Evolutionary conservation across 805 yeast species (phyloP), one percentile per base, ranked within the genome.

Genomic region (Wickerhamiella brachini): DNA sequence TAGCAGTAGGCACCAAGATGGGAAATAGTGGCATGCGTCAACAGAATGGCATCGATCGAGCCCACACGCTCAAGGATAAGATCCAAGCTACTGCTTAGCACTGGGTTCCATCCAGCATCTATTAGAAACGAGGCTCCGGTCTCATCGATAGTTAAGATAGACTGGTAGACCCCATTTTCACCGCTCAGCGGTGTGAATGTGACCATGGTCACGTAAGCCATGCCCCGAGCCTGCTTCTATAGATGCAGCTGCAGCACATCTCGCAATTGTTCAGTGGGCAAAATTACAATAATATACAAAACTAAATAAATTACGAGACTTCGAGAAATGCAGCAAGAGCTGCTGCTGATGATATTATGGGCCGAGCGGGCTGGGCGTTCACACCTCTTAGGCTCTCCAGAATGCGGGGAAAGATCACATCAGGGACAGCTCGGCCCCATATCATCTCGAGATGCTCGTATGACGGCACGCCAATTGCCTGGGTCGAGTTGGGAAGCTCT

Each of bases 371-470:
- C 5, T 4, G 5, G 34, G 34, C 34, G 20, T 37, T 37, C 6
- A 24, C 49, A 5, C 20, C 29, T 22, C 22, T 39, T 10, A 58
- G 43, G 5, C 51, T 44, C 1, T 48, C 39, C 26, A 57, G 42
- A 20, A 59, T 57, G 21, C 45, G 46, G 2, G 64, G 64, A 3
- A 56, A 47, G 22, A 61, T 56, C 6, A 54, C 51, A 2, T 51
- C 42, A 1, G 50, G 76, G 0, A 83, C 85, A 49, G 80, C 78
- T 9, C 73, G 66, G 9, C 95, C 95, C 97, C 97, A 89, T 15
- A 89, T 67, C 51, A 90, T 77, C 62, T 90, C 97, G 62, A 89
- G 70, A 66, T 89, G 97, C 66, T 89, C 97, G 65, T 88, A 87
- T 0, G 69, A 72, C 15, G 51, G 51, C 0, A 88, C 76, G 1